Evolutionary conservation across 495 filamentous ascomycete species (phyloP).

Genomic region (Neurospora sp.): DNA sequence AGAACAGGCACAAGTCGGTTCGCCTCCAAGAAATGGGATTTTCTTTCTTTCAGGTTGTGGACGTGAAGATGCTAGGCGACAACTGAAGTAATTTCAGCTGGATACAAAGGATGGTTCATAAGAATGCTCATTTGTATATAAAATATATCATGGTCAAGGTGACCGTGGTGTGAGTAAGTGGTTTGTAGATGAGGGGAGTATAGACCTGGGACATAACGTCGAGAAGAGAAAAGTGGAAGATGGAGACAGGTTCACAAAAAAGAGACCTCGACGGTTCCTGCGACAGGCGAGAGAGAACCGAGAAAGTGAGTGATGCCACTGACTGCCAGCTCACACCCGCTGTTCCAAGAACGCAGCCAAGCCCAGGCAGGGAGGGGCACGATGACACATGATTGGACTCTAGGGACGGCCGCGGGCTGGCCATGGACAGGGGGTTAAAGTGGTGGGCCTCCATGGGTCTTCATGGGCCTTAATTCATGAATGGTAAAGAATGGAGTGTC

Average conservation of each 20-base stretch:
- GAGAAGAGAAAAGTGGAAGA: constrained; percentile 1
- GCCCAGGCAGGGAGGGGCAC: constrained; percentile 12
- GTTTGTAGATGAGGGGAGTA: neutral
- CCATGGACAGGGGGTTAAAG: constrained; percentile 19
- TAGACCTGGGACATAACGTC: neutral
- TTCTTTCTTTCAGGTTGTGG: neutral
- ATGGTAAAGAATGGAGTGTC: neutral
- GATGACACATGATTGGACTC: constrained; percentile 17
- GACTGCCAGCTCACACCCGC: constrained; percentile 24
- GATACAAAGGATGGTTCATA: neutral
- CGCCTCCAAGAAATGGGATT: neutral
- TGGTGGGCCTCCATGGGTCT: neutral
- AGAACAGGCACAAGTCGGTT: neutral
- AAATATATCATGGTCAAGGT: neutral
- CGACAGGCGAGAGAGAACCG: constrained; percentile 9
- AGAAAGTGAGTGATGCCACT: constrained; percentile 4
- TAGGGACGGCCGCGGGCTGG: constrained; percentile 13
- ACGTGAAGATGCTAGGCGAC: neutral
- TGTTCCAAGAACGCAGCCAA: constrained; percentile 19
- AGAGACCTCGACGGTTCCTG: constrained; percentile 3
- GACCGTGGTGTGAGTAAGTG: neutral
- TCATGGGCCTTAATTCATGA: neutral
- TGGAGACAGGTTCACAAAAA: constrained; percentile 2
- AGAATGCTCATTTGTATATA: neutral
- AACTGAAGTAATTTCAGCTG: neutral